Evolutionary conservation across 371 early-diverging fungal species (phyloP), one percentile per base, ranked within the genome.

Genomic region (Gilbertella persicaria): DNA sequence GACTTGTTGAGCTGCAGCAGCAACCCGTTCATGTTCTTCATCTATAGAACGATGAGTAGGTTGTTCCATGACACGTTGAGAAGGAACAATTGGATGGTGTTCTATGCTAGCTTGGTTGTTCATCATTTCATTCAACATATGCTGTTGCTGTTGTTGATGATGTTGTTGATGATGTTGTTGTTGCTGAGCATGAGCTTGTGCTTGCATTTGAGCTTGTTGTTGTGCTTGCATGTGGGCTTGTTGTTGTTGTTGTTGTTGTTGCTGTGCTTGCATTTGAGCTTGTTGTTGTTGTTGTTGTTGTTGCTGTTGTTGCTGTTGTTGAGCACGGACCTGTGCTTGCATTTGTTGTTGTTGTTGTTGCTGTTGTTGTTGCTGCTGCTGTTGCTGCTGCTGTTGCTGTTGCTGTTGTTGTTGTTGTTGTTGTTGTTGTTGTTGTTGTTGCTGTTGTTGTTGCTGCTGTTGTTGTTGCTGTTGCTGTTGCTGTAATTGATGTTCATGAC

Each of bases 81-180:
- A 64, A 21, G 64, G 60, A n/a, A 64, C 60, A 26, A 64, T 51
- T 0, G 55, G 64, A 23, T 59, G 64, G n/a, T 51, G 49, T 4
- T 60, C 60, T 38, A 47, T 37, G 30, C 20, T 12, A 17, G 52
- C 9, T 24, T 60, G 52, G 25, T 28, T 21, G n/a, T 30, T 21
- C 49, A 58, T 51, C 36, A 55, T 51, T 21, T 43, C 49, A 42
- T 41, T 41, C 23, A 53, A 13, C 2, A 53, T 35, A 43, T 51
- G 55, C 2, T 42, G 44, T 14, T 53, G 60, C 6, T 26, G 36
- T 7, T 16, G 23, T 5, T 42, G 43, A 4, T 19, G 49, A 30
- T 48, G 43, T 1, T 23, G 37, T 16, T 16, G 44, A 1, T 41
- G 45, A 14, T 48, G 50, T 23, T 50, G 36, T 48, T 52, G 53